phyloP scores from a whole-genome alignment of 2,329 filamentous ascomycete genomes.

The Sporothrix variecibatus region DNA sequence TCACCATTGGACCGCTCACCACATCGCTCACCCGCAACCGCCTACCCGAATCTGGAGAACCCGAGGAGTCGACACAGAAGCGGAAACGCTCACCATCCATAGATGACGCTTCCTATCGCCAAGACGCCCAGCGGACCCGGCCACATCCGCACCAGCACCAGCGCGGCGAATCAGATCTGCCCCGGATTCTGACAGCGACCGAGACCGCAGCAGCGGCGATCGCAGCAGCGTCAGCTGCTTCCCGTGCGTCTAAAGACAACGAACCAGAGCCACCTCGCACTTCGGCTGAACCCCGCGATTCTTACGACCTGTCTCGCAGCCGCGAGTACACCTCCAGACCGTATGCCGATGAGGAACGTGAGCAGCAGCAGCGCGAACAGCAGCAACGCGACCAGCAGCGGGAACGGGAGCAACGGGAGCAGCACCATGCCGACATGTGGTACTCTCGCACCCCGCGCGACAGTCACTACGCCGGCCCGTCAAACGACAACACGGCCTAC shows the following conservation, averaged over 20 bases:
- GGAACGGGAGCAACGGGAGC: slow-evolving; percentile 25
- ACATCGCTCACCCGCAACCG: slow-evolving; percentile 41
- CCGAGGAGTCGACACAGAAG: slow-evolving; percentile 56
- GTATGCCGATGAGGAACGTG: slow-evolving; percentile 14
- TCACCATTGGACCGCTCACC: slow-evolving; percentile 46
- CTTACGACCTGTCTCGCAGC: slow-evolving; percentile 20
- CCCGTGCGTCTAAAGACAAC: neutral
- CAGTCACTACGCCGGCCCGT: slow-evolving; percentile 49
- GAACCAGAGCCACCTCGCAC: slow-evolving; percentile 15
- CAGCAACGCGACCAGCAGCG: slow-evolving; percentile 29
- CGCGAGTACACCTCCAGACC: slow-evolving; percentile 14
- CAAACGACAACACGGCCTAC: slow-evolving; percentile 51
- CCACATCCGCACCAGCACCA: slow-evolving; percentile 38
- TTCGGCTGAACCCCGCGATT: slow-evolving; percentile 25
- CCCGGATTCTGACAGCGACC: slow-evolving; percentile 7
- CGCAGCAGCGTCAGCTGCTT: slow-evolving; percentile 24
- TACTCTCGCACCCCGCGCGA: slow-evolving; percentile 51
- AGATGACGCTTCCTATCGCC: slow-evolving; percentile 34
- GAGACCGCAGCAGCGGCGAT: slow-evolving; percentile 26
- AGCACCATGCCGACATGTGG: slow-evolving; percentile 49
- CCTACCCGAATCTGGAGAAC: slow-evolving; percentile 49
- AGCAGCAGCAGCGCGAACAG: slow-evolving; percentile 23
- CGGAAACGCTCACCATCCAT: slow-evolving; percentile 69
- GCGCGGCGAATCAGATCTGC: neutral
- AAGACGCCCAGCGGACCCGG: neutral